These are phyloP conservation scores for Petunia hybrid DNA, from an alignment of 305 asterid genomes.

Conservation along the genomic window DNA sequence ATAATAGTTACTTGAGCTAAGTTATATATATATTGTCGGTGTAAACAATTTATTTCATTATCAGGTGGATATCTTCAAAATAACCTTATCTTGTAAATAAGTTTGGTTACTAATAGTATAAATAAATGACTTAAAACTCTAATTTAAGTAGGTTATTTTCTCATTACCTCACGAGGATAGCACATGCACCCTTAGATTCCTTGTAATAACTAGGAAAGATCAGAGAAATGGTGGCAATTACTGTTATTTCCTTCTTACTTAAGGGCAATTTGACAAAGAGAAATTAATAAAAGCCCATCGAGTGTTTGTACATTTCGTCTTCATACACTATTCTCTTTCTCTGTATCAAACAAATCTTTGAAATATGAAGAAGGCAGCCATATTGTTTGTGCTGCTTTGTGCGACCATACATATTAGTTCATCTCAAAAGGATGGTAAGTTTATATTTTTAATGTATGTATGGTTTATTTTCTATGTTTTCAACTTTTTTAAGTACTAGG, in stretches of 20 bases:
- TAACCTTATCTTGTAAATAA: no score
- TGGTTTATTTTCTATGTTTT: no score
- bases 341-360: not conserved
- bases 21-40: no score
- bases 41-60: no score
- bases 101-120: no score
- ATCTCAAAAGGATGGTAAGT: conserved; percentile 53
- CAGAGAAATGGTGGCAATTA: conserved; percentile 39
- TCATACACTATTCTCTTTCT: not conserved
- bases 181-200: conserved; percentile 16
- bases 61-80: no score
- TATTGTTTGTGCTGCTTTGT: conserved; percentile 44
- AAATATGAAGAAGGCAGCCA: conserved; percentile 37
- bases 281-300: conserved; percentile 51
- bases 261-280: conserved; percentile 35
- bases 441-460: not conserved
- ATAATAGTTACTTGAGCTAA: no score
- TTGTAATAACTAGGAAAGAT: not conserved
- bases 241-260: conserved; percentile 36
- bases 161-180: not conserved
- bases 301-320: conserved; percentile 10
- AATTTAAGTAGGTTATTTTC: not conserved
- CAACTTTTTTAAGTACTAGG: not conserved
- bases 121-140: no score
- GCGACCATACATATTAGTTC: conserved; percentile 48